Evolutionary conservation across 2,329 filamentous ascomycete genomes (phyloP), one percentile per base, ranked within the genome.

Genomic region (Diaporthe longicolla): DNA sequence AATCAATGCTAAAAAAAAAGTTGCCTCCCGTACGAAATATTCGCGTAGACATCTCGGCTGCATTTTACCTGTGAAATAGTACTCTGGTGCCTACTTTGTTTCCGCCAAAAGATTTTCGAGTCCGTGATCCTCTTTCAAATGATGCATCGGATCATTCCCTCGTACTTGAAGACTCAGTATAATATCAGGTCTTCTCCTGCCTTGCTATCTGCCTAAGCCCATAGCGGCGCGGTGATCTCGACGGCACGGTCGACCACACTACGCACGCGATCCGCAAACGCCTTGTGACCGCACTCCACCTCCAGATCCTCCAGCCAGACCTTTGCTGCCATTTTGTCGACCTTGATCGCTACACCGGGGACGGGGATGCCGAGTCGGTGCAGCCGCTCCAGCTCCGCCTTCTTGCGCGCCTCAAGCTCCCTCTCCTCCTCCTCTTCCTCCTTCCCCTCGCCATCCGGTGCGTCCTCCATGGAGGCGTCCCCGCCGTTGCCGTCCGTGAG

Each of bases 271-370:
- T 97, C 96, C 61, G 92, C 92, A 80, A 98, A 90, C 24, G 94
- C 91, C 76, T 91, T 90, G 77, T 95, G 95, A 71, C 85, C 85
- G 82, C 95, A 97, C 83, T 98, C 97, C 6, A 99, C 94, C 78
- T 97, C 95, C 58, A 98, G 84, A 78, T 94, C 91, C 87, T 98
- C 97, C 52, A 99, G 86, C 95, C 96, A 98, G 9, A 99, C 93
- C 76, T 91, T 93, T 9, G 96, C 97, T 70, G 93, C 88, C 84
- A 95, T 93, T 84, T 94, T 97, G 79, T 98, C 96, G 5, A 98
- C 93, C 79, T 90, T 92, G 83, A 99, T 95, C 76, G 93, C 90
- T 21, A 99, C 88, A 0, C 96, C 97, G 0, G 97, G 97, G 0
- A 98, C 95, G 0, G 96, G 95, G 43, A 98, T 96, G 3, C 96